Evolutionary conservation across 352 stramenopile genomes (phyloP).

Genomic region (Phytophthora palmivora): DNA sequence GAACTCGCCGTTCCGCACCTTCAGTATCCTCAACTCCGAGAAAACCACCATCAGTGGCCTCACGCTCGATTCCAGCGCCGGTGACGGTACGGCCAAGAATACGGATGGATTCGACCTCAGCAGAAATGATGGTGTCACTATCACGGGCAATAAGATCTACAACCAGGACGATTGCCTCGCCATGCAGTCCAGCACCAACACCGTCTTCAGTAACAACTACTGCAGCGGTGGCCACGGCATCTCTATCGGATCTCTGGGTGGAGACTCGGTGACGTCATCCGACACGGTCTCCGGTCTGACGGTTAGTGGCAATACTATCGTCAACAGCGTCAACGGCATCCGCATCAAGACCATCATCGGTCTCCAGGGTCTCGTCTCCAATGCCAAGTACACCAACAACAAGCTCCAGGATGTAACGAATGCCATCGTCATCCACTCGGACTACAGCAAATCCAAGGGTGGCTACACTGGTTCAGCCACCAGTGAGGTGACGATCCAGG

Average conservation of each 20-base stretch:
- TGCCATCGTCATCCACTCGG: slow-evolving; percentile 17
- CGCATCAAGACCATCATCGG: slow-evolving; percentile 31
- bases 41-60: too few relatives aligned
- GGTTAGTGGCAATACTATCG: slow-evolving; percentile 41
- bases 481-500: slow-evolving; percentile 34
- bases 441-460: slow-evolving; percentile 12
- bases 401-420: slow-evolving; percentile 10
- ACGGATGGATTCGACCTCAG: slow-evolving; percentile 11
- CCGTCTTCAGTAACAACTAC: slow-evolving; percentile 24
- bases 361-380: slow-evolving; percentile 16
- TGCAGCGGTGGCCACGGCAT: slow-evolving; percentile 31
- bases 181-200: slow-evolving; percentile 14
- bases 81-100: slow-evolving; percentile 1
- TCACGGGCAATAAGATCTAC: slow-evolving; percentile 2
- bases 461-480: slow-evolving; percentile 12
- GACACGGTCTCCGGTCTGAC: slow-evolving; percentile 27
- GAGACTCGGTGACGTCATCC: slow-evolving; percentile 30
- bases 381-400: slow-evolving; percentile 14
- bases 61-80: too few relatives aligned
- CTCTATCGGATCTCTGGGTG: slow-evolving; percentile 45
- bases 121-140: slow-evolving; percentile 4
- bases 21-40: too few relatives aligned
- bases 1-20: too few relatives aligned
- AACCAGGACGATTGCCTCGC: slow-evolving; percentile 14
- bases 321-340: slow-evolving; percentile 41